These are phyloP conservation scores for Colletotrichum chlorophyti DNA, from an alignment of 2,329 filamentous ascomycete genomes.

Conservation along the genomic window DNA sequence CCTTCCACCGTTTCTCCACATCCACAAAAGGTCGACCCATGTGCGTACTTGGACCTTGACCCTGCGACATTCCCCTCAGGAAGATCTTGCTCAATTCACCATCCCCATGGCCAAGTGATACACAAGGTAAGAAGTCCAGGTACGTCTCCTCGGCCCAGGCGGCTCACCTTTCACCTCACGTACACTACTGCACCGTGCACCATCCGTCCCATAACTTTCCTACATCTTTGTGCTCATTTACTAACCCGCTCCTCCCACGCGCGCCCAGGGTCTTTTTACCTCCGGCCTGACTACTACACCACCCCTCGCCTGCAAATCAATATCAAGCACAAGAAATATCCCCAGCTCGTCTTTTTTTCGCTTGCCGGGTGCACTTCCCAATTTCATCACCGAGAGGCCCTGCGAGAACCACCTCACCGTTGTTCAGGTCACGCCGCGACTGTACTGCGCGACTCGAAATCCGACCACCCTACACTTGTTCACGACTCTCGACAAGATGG, in stretches of 20 bases:
- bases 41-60: slow-evolving; percentile 17
- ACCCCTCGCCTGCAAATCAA: not conserved
- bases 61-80: slow-evolving; percentile 21
- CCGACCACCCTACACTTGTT: not conserved
- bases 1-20: not conserved
- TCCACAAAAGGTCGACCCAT: not conserved
- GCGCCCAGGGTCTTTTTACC: not conserved
- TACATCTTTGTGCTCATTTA: slow-evolving; percentile 27
- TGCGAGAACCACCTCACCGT: slow-evolving; percentile 6
- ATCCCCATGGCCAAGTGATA: slow-evolving; percentile 13
- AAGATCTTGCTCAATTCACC: slow-evolving; percentile 16
- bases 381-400: slow-evolving; percentile 19
- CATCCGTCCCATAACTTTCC: slow-evolving; percentile 7
- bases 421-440: no score
- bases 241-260: slow-evolving; percentile 26
- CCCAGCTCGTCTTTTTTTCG: not conserved
- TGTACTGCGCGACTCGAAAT: not conserved
- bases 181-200: not conserved
- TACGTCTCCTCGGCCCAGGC: slow-evolving; percentile 17
- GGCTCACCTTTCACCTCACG: not conserved
- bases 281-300: not conserved
- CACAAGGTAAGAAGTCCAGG: not conserved
- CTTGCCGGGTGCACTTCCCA: not conserved
- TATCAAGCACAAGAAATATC: no score
- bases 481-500: slow-evolving; percentile 29